Conservation (phyloP, 2,329 filamentous ascomycete species). For the Conoideocrella luteorostrata region DNA sequence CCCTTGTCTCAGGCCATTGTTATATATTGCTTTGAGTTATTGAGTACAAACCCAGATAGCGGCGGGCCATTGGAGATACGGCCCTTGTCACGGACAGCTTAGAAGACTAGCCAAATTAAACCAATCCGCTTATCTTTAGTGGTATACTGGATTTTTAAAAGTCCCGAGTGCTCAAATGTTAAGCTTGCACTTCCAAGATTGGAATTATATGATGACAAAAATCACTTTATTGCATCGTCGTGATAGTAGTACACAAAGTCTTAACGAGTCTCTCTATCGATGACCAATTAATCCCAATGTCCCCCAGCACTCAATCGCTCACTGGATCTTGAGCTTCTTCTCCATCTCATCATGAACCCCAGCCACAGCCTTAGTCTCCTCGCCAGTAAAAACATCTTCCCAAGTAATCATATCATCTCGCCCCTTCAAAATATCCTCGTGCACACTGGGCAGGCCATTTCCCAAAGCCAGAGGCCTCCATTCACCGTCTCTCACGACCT, state of each 20-base stretch:
- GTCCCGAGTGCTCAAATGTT: too few relatives aligned
- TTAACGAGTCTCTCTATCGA: neutral
- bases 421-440: slow-evolving; percentile 83
- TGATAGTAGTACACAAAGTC: slow-evolving; percentile 1
- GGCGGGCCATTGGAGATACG: slow-evolving; percentile 2
- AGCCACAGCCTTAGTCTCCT: slow-evolving; percentile 63
- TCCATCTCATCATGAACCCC: slow-evolving; percentile 92
- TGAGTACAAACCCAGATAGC: slow-evolving; percentile 1
- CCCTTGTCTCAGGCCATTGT: slow-evolving; percentile 2
- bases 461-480: slow-evolving; percentile 71
- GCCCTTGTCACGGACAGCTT: slow-evolving; percentile 16
- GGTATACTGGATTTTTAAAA: too few relatives aligned
- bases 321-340: slow-evolving; percentile 71
- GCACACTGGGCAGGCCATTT: slow-evolving; percentile 55
- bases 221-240: too few relatives aligned
- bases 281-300: neutral
- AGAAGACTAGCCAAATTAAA: slow-evolving; percentile 16
- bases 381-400: slow-evolving; percentile 89
- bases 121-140: slow-evolving; percentile 1
- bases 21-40: neutral
- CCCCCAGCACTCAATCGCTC: neutral
- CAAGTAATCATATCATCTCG: slow-evolving; percentile 72
- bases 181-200: too few relatives aligned
- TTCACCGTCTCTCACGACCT: slow-evolving; percentile 73
- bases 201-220: too few relatives aligned